phyloP scores from a whole-genome alignment of 768 basidiomycete species.

The Lentinula sp. region DNA sequence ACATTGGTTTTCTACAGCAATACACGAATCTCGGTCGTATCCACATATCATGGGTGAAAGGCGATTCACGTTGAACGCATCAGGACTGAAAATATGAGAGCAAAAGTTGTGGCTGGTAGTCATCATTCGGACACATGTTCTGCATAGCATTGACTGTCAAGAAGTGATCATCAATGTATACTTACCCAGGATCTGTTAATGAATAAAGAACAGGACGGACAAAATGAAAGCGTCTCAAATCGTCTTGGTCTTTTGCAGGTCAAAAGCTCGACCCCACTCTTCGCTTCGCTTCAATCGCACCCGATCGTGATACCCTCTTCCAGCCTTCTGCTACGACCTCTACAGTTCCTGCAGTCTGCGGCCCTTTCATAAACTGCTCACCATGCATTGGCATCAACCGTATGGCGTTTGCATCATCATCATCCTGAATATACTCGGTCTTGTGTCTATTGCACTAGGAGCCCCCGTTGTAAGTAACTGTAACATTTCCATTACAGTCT shows the following conservation, averaged over 20 bases:
- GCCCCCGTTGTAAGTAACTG: not conserved
- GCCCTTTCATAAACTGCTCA: not conserved
- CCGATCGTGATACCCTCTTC: not conserved
- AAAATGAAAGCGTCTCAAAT: too few relatives aligned
- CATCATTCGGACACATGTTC: not conserved
- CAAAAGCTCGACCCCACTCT: not conserved
- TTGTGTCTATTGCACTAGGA: not conserved
- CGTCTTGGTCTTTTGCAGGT: not conserved
- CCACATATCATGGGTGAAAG: too few relatives aligned
- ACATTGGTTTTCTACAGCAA: too few relatives aligned
- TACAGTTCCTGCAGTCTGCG: not conserved
- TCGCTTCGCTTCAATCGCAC: not conserved
- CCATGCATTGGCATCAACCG: not conserved
- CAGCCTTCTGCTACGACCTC: not conserved
- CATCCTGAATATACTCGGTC: not conserved
- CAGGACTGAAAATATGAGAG: too few relatives aligned
- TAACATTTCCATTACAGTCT: not conserved
- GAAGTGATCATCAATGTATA: too few relatives aligned
- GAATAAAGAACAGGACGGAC: too few relatives aligned
- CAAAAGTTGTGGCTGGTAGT: too few relatives aligned
- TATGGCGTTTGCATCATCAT: not conserved
- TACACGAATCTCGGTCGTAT: too few relatives aligned
- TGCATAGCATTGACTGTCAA: not conserved
- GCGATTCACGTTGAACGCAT: too few relatives aligned
- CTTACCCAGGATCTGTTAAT: too few relatives aligned